Base-by-base conservation (phyloP, 2,329 filamentous ascomycete genomes). In the Remersonia thermophila region DNA sequence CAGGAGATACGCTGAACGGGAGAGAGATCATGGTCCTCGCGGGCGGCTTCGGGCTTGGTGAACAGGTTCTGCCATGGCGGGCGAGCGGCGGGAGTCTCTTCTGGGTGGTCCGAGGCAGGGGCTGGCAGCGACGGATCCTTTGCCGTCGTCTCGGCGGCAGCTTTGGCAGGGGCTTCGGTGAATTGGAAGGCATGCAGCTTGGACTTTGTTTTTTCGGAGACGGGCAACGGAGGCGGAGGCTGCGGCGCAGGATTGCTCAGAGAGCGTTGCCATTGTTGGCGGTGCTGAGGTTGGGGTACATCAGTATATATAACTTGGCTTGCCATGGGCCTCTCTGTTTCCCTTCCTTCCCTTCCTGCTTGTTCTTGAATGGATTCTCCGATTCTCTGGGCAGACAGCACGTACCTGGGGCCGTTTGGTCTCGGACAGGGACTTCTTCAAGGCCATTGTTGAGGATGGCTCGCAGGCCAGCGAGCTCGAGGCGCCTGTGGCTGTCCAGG, bases 1-100 rank as follows among this genome's bases (percentile, higher is more conserved):
- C 77, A 81, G 18, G 69, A 59, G 17, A 81, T 61, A 36, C 66
- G 67, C 33, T 80, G 76, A 44, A 70, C 70, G 3, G 77, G 77
- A 10, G 75, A 78, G 12, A 65, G 59, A 18, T 60, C 53, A 11
- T 69, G 64, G 26, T 56, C 54, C 13, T 55, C 50, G 25, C 38
- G 40, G 10, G 44, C 39, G 4, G 38, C 38, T 17, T 61, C 57
- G 16, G 53, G 52, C 36, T 60, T 60, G 40, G 66, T 68, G 44
- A 74, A 62, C 28, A 80, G 58, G 45, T 79, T 73, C 37, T 69
- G 66, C 65, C 76, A 73, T 31, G 67, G 65, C 36, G 77, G 52
- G 36, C 66, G 65, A 34, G 61, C 66, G 11, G 63, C 61, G 1
- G 73, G 71, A 1, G 73, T 75, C 14, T 52, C 55, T 3, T 62